Conservation (phyloP, 1,139 yeast species). For the Geotrichum siamense region DNA sequence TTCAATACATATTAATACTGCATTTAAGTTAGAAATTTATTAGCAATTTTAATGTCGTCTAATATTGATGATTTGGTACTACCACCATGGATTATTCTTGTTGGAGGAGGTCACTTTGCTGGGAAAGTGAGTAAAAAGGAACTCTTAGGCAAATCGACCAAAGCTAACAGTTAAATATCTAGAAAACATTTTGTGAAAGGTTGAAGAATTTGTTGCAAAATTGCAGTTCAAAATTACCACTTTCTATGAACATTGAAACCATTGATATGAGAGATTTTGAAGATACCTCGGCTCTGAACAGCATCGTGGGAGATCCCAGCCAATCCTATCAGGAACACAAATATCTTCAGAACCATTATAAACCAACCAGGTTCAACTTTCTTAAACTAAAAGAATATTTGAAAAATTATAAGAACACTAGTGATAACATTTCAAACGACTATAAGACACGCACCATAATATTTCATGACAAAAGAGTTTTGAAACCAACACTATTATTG, state of each 20-base stretch:
- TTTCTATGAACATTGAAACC: conserved; percentile 18
- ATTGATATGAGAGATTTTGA: conserved; percentile 33
- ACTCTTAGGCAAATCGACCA: background rate
- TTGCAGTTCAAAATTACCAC: background rate
- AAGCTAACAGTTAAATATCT: background rate
- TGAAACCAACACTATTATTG: conserved; percentile 39
- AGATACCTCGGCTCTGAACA: conserved; percentile 11
- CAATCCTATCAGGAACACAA: conserved; percentile 14
- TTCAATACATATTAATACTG: too few relatives aligned
- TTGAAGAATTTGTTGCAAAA: conserved; percentile 21
- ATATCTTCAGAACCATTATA: conserved; percentile 12
- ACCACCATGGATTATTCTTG: conserved; percentile 41
- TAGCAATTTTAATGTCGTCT: too few relatives aligned
- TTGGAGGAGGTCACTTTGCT: conserved; percentile 73
- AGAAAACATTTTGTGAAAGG: conserved; percentile 28
- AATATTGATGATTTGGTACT: too few relatives aligned
- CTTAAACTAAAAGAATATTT: conserved; percentile 29
- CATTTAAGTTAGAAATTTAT: too few relatives aligned
- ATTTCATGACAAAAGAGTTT: conserved; percentile 5
- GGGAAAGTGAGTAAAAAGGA: conserved; percentile 48
- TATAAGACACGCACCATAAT: conserved; percentile 2
- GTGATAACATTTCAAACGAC: background rate
- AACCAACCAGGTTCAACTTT: conserved; percentile 39
- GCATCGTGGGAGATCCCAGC: conserved; percentile 6
- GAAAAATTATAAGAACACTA: background rate